Evolutionary conservation across 228 moss, liverwort and hornwort species (phyloP), one percentile per base, ranked within the genome.

Genomic region (Sphagnum fallax): DNA sequence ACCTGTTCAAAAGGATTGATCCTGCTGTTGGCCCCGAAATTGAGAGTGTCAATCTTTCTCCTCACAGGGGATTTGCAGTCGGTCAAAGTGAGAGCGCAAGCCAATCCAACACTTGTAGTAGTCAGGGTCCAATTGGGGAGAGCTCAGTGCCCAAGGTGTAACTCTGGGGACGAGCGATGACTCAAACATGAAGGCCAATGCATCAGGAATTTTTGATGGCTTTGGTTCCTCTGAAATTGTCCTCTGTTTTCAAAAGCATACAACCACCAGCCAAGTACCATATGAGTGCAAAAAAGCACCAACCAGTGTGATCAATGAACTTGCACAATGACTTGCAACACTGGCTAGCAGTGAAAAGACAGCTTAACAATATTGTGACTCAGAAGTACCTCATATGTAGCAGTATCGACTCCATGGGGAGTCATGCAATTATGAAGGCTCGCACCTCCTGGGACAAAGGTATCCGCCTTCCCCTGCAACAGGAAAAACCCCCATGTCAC

Each of bases 341-440:
- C 32, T 32, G 32, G 32, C 32, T 32, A 32, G 32, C 32, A 32
- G 32, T 32, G 0, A 32, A 32, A 32, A 32, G 2, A 32, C 32
- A 32, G 32, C 32, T 32, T 32, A 32, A 32, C 32, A 32, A 32
- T 32, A 32, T 32, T 32, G 32, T 32, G 32, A 8, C 55, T 55
- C 62, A 5, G 52, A 15, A 49, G 47, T 76, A 95, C 95, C 92
- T 96, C 96, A 63, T 96, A 96, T 61, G 96, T 92, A 52, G 83
- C 85, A 62, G 96, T 87, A 53, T 96, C 96, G 9, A 92, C 96
- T 47, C 96, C 96, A 62, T 96, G 96, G 52, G 96, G 96, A 69
- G 92, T 89, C 96, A 96, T 96, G 53, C 92, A 96, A 65, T 89
- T 96, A 78, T 96, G 96, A 75, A 96, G 89, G 71, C 96, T 96